These are phyloP conservation scores for Anastatica hierochuntica DNA, from an alignment of 345 rosid genomes.

Conservation along the genomic window DNA sequence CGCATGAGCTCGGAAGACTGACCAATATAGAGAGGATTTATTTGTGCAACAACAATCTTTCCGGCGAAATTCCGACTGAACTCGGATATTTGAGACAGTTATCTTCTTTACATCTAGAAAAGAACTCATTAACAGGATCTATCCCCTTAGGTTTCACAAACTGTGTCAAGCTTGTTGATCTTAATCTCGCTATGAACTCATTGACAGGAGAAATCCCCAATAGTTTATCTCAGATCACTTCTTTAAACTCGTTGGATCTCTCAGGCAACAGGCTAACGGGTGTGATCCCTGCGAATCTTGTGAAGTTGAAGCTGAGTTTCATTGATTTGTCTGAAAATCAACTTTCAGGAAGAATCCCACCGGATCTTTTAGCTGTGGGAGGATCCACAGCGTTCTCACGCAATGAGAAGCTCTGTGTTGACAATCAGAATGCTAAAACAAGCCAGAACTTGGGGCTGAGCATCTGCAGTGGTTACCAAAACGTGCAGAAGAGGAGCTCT, in stretches of 20 bases:
- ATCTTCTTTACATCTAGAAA: constrained; percentile 61
- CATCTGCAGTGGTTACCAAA: constrained; percentile 37
- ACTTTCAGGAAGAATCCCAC: constrained; percentile 53
- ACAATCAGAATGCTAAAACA: constrained; percentile 19
- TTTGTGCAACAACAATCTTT: constrained; percentile 48
- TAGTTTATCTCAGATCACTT: constrained; percentile 33
- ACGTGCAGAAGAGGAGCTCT: constrained; percentile 15
- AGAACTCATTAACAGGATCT: constrained; percentile 46
- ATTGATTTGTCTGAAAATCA: constrained; percentile 65
- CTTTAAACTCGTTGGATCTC: constrained; percentile 69
- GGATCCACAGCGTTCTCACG: constrained; percentile 51
- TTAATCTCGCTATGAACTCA: constrained; percentile 63
- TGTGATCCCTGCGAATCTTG: constrained; percentile 41
- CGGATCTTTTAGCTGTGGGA: constrained; percentile 54
- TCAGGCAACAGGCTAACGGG: constrained; percentile 61
- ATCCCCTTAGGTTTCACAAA: constrained; percentile 45
- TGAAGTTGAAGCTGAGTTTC: constrained; percentile 58
- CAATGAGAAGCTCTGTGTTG: constrained; percentile 52
- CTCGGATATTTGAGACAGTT: constrained; percentile 47
- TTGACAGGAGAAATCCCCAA: constrained; percentile 48
- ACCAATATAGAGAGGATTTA: constrained; percentile 43
- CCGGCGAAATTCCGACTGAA: constrained; percentile 47
- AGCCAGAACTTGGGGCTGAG: constrained; percentile 21
- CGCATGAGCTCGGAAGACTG: constrained; percentile 49
- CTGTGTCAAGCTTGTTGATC: constrained; percentile 54